Base-by-base conservation (phyloP, 2,329 filamentous ascomycete genomes). In the Ilyonectria destructans region DNA sequence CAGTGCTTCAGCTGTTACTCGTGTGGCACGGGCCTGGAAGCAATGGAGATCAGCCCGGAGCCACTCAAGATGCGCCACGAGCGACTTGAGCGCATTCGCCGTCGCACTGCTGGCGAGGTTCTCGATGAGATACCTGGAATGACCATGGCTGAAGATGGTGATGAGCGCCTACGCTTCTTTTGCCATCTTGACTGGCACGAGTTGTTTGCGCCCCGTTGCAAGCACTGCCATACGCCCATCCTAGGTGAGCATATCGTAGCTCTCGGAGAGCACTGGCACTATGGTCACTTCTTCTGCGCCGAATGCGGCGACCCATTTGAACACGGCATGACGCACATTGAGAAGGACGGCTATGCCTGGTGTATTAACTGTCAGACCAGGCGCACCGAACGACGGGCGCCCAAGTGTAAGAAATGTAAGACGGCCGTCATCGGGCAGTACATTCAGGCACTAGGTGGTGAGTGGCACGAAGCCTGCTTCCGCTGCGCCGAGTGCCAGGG, bases 151-250 rank as follows among this genome's bases (percentile, higher is more conserved):
- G 91, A 93, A 70, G 93, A 96, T 74, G 91, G 92, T 48, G 92
- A 96, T 78, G 87, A 89, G 43, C 86, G 90, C 12, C 83, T 94
- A 52, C 91, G 96, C 12, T 98, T 98, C 87, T 99, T 93, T 84
- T 99, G 96, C 82, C 96, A 98, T 79, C 88, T 99, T n/a, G 96
- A 99, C 84, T 99, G 95, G 89, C 96, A 99, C 81, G 96, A 99
- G 82, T 85, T 93, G 61, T 99, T 94, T 82, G 95, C 93, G 35
- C 96, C 96, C 5, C 91, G 94, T 48, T 99, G 96, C 87, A 96
- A 96, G 83, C 95, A 93, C 80, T 99, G 96, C 88, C 95, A 93
- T 80, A 99, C 96, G 8, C 96, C 96, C 4, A 99, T 99, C 77
- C 91, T 98, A 74, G 95, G 95, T 48, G 95, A 98, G 82, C 94